These are phyloP conservation scores for Neolentinus lepideus DNA, from an alignment of 1,284 basidiomycete genomes.

Conservation along the genomic window DNA sequence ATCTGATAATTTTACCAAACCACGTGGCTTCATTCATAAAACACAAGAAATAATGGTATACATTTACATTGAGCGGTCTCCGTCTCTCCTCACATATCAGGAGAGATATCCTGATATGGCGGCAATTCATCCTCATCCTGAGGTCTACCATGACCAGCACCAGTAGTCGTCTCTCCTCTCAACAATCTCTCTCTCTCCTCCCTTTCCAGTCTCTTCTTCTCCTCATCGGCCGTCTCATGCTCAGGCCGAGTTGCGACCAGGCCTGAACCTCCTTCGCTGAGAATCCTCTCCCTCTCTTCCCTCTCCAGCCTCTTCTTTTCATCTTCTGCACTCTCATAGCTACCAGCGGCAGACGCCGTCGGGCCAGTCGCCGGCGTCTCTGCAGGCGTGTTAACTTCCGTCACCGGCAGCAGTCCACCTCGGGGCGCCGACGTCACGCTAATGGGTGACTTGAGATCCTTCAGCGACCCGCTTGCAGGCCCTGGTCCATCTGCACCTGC, in stretches of 20 bases:
- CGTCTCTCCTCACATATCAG: neutral
- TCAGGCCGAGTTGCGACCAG: slow-evolving; percentile 5
- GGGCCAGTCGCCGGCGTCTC: slow-evolving; percentile 12
- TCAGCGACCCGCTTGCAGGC: slow-evolving; percentile 55
- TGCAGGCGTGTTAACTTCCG: slow-evolving; percentile 24
- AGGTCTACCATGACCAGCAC: neutral
- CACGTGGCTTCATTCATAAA: neutral
- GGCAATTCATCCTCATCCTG: slow-evolving; percentile 1
- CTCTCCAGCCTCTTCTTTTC: slow-evolving; percentile 33
- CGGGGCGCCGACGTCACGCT: slow-evolving; percentile 24
- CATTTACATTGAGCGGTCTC: neutral
- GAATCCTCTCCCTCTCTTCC: slow-evolving; percentile 28
- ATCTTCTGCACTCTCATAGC: slow-evolving; percentile 30
- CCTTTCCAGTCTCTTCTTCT: slow-evolving; percentile 31
- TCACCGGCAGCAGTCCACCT: slow-evolving; percentile 15
- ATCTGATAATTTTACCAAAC: neutral
- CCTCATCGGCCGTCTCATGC: slow-evolving; percentile 31
- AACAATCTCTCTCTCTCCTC: slow-evolving; percentile 30
- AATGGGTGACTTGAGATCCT: slow-evolving; percentile 37
- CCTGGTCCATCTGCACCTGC: slow-evolving; percentile 52
- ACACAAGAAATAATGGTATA: no score
- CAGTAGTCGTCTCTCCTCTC: neutral
- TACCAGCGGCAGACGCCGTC: slow-evolving; percentile 6
- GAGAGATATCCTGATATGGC: neutral
- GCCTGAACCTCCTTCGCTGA: slow-evolving; percentile 6